Evolutionary conservation across 495 filamentous ascomycete species (phyloP), one percentile per base, ranked within the genome.

Genomic region (Penicillium manginii): DNA sequence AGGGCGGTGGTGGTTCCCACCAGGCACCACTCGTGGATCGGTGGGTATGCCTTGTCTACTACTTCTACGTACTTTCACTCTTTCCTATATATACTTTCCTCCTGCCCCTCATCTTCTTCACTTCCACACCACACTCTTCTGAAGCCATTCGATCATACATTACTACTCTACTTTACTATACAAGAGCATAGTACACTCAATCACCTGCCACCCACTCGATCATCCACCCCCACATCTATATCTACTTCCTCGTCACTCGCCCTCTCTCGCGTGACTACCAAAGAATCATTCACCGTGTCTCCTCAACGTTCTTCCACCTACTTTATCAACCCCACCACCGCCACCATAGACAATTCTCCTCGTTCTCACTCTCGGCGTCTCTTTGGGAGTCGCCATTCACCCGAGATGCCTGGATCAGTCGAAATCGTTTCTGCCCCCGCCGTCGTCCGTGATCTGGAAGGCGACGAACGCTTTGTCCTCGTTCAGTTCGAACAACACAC

Each of bases 371-470:
- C 63, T 14, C 64, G 67, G 12, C 61, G 59, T 18, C 52, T 61
- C 17, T 52, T 54, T 35, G 42, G 58, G 45, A 40, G 62, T 12
- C 67, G 71, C 50, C 71, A 70, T 21, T 60, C 70, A 42, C 46
- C 55, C 57, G 75, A 59, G 14, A 78, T 78, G 75, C 74, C 75
- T 37, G 66, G 60, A 21, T 59, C 65, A 7, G 51, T 66, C 22
- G 62, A 63, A n/a, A 59, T 60, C 17, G 46, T 50, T 49, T 65
- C 72, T 39, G 70, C 71, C 42, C 61, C 71, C 51, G 55, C 66
- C 46, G 66, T 72, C 31, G 70, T 76, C 53, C 79, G 81, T 26
- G 70, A 78, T 10, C 74, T 80, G 43, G 57, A 65, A 43, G 75
- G 66, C 54, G 77, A 81, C 50, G 81, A 83, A 63, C 60, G 56